Percentiles rank a stretch among this genome's conserved stretches.
Conservation (phyloP, 2,329 filamentous ascomycete genomes). For the Passalora sequoiae region DNA sequence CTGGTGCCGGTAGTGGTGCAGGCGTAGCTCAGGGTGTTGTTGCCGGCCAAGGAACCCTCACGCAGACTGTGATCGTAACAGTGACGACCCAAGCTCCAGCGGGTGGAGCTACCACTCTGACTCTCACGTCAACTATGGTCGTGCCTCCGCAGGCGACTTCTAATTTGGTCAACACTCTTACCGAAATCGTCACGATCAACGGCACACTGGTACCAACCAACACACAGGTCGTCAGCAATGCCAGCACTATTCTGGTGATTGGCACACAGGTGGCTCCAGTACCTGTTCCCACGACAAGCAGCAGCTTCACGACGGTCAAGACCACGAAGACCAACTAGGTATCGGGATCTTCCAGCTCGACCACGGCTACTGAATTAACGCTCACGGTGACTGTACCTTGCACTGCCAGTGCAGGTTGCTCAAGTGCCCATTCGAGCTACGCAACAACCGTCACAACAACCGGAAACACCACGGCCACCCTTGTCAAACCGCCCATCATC, state of each 20-base stretch:
- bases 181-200: conserved; percentile 11
- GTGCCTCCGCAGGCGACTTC: neutral
- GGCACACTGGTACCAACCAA: conserved; percentile 6
- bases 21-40: neutral
- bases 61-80: conserved; percentile 2
- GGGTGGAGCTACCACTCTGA: conserved; percentile 4
- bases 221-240: conserved; percentile 5
- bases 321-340: conserved; percentile 2
- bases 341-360: neutral
- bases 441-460: conserved; percentile 11
- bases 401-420: conserved; percentile 3
- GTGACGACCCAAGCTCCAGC: neutral
- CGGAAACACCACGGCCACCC: conserved; percentile 7
- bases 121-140: conserved; percentile 3
- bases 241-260: conserved; percentile 4
- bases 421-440: conserved; percentile 8
- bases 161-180: conserved; percentile 6
- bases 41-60: conserved; percentile 1
- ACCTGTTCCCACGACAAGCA: neutral
- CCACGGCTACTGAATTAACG: conserved; percentile 6
- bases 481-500: conserved; percentile 1
- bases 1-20: neutral
- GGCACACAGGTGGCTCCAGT: neutral
- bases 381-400: conserved; percentile 14
- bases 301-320: neutral